Percentiles rank a stretch among this genome's conserved stretches.
Conservation (phyloP, 345 rosid species). For the Ricinus communis region DNA sequence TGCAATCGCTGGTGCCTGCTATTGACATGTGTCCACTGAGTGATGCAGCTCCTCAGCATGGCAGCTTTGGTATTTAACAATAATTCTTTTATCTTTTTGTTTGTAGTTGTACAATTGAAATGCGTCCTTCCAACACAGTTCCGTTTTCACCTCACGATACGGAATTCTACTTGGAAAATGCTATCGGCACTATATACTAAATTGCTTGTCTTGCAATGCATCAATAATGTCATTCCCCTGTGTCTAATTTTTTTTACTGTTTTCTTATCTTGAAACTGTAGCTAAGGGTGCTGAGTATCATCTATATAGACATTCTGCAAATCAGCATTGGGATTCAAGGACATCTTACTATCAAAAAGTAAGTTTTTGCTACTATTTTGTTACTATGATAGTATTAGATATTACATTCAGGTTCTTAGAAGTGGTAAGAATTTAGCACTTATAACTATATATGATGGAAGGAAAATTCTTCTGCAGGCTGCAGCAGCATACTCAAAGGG, state of each 20-base stretch:
- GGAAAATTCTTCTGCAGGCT: constrained; percentile 52
- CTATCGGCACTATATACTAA: neutral
- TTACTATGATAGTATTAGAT: neutral
- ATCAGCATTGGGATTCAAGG: constrained; percentile 65
- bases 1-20: constrained; percentile 62
- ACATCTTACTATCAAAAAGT: constrained; percentile 68
- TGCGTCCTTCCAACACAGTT: neutral
- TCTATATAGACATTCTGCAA: constrained; percentile 55
- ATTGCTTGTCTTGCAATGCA: neutral
- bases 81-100: constrained; percentile 6
- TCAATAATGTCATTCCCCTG: neutral
- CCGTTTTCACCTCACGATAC: neutral
- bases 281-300: constrained; percentile 69
- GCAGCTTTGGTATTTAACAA: constrained; percentile 37
- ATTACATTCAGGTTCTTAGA: neutral
- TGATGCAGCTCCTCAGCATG: constrained; percentile 41
- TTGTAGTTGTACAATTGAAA: neutral
- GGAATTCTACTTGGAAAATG: neutral
- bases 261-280: constrained; percentile 39
- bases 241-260: constrained; percentile 11
- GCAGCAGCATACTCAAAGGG: constrained; percentile 78
- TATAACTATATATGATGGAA: constrained; percentile 6
- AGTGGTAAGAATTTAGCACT: neutral
- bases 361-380: constrained; percentile 18
- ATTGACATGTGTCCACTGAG: constrained; percentile 45